phyloP scores from a whole-genome alignment of 2,329 filamentous ascomycete genomes.

The Didymella keratinophila region DNA sequence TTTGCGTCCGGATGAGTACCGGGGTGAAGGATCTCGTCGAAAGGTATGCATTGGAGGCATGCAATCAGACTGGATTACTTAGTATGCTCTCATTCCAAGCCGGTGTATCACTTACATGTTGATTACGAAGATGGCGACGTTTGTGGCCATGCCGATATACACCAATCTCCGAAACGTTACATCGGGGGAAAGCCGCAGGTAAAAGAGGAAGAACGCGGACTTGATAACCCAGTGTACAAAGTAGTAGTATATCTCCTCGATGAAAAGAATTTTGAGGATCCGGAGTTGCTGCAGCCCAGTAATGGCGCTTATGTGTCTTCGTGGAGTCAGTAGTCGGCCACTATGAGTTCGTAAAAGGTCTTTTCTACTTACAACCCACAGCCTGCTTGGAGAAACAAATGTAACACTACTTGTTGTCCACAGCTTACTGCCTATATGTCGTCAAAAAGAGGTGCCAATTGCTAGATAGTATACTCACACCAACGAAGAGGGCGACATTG shows the following conservation, averaged over 20 bases:
- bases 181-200: conserved; percentile 39
- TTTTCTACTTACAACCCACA: not conserved
- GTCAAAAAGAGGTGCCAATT: not conserved
- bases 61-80: conserved; percentile 31
- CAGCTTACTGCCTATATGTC: not conserved
- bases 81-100: not conserved
- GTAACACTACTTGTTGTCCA: not conserved
- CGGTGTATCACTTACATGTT: conserved; percentile 27
- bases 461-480: not conserved
- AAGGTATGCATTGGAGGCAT: conserved; percentile 43
- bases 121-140: conserved; percentile 34
- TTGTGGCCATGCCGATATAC: conserved; percentile 35
- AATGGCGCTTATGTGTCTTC: not conserved
- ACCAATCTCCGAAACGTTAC: conserved; percentile 35
- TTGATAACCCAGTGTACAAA: conserved; percentile 46
- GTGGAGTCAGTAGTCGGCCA: not conserved
- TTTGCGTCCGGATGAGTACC: conserved; percentile 32
- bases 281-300: not conserved
- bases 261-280: conserved; percentile 23
- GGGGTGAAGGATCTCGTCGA: conserved; percentile 41
- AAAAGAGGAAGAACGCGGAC: conserved; percentile 48
- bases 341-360: not conserved
- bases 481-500: not conserved
- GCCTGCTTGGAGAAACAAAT: not conserved
- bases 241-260: conserved; percentile 45